A percentile compares a stretch with the other conserved stretches of the same genome.
Evolutionary conservation across 805 yeast genomes (phyloP).

Genomic region (Yueomyces sp.): DNA sequence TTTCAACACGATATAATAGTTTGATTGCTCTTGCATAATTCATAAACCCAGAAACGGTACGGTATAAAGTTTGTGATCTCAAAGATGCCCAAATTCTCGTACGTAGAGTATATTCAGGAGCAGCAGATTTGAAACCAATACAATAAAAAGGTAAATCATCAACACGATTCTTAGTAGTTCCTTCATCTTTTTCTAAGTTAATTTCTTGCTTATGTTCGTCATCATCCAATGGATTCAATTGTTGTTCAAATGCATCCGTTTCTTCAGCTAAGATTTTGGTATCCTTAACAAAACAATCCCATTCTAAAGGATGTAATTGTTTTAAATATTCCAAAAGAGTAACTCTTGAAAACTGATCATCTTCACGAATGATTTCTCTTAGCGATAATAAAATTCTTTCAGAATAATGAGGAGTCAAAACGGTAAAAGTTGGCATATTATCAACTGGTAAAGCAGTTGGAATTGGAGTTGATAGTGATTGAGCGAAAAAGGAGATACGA

Average conservation of each 20-base stretch:
- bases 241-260: slow-evolving; percentile 54
- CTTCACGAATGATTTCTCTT: slow-evolving; percentile 93
- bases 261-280: slow-evolving; percentile 92
- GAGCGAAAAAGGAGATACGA: slow-evolving; percentile 98
- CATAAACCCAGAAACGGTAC: slow-evolving; percentile 98
- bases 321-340: slow-evolving; percentile 88
- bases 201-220: neutral
- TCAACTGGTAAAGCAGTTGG: slow-evolving; percentile 99
- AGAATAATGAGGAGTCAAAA: slow-evolving; percentile 88
- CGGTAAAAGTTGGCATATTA: slow-evolving; percentile 99
- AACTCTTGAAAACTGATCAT: slow-evolving; percentile 90
- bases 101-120: slow-evolving; percentile 91
- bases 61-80: slow-evolving; percentile 89
- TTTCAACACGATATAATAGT: slow-evolving; percentile 84
- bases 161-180: slow-evolving; percentile 65
- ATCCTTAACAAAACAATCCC: slow-evolving; percentile 96
- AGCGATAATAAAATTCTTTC: slow-evolving; percentile 89
- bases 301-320: slow-evolving; percentile 90
- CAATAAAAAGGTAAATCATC: slow-evolving; percentile 91
- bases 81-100: slow-evolving; percentile 98
- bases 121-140: slow-evolving; percentile 94
- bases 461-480: slow-evolving; percentile 94
- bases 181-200: slow-evolving; percentile 33
- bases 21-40: slow-evolving; percentile 94
- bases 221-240: neutral